Base-by-base conservation (phyloP, 208 protist genomes). In the Wallacemonas rigidus region DNA sequence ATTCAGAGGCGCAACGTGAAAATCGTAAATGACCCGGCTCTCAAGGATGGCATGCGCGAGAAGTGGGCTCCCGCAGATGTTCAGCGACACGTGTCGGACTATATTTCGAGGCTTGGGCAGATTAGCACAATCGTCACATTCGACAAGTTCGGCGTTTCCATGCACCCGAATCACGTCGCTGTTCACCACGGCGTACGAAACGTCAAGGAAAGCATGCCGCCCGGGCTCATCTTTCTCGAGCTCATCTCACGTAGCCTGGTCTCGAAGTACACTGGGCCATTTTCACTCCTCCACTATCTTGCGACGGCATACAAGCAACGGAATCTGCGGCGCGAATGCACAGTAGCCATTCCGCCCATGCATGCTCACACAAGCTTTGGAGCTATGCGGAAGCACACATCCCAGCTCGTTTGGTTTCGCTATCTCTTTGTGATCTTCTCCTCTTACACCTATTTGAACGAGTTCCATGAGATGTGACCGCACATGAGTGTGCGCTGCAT, bases 371-470 rank as follows among this genome's bases (percentile, higher is more conserved):
- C 64, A 36, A 92, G 83, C 61, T 92, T 81, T 64, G 58, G 55
- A 17, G 90, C 89, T 2, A 98, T 99, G 97, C 65, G 77, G 67
- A 75, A 78, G 47, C 98, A 99, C 74, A 63, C 75, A 8, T 92
- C 82, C 15, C 98, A 99, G 82, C 82, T 98, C 7, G 95, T 99
- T 50, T 99, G 98, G 98, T 99, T 98, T 74, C 85, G 98, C 56
- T 95, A 97, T 67, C 74, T 99, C 44, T 99, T 98, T 86, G 83
- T 99, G 9, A 36, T 93, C 1, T 98, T 99, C 79, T 98, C 96
- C 6, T 89, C 95, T 26, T 99, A 99, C 83, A 95, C 95, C 8
- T 98, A 94, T 75, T 61, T 97, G 14, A 98, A 99, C 78, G 93
- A 97, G 48, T 67, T 94, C 12, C 41, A 72, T 26, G 83, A 89